A percentile compares a stretch with the other conserved stretches of the same genome.
These are phyloP conservation scores for Narthecium ossifragum DNA, from an alignment of 106 monocot genomes.

Conservation along the genomic window DNA sequence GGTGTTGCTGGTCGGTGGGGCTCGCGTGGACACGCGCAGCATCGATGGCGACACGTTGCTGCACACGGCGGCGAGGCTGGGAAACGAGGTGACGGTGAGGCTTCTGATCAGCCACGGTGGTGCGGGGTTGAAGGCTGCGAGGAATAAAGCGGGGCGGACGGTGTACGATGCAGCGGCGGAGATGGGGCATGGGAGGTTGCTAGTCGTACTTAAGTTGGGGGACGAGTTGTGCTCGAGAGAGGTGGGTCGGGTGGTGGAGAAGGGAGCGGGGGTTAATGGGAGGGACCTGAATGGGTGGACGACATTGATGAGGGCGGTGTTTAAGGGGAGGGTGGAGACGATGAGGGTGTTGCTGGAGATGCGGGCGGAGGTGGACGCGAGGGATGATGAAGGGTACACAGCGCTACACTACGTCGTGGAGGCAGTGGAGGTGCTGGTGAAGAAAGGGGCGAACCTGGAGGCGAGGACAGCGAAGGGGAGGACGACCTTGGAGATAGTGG, in stretches of 20 bases:
- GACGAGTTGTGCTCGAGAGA: constrained; percentile 13
- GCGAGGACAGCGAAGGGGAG: constrained; percentile 29
- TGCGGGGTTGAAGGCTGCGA: constrained; percentile 22
- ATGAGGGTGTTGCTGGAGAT: constrained; percentile 15
- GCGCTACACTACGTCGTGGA: constrained; percentile 30
- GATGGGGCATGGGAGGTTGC: constrained; percentile 22
- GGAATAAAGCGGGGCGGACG: constrained; percentile 31
- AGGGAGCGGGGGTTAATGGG: constrained; percentile 10
- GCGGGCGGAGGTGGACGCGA: constrained; percentile 19
- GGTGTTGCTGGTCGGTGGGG: constrained; percentile 25
- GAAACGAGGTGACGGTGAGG: constrained; percentile 33
- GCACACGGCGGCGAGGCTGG: constrained; percentile 31
- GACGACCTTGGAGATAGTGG: constrained; percentile 30
- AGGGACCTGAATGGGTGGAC: constrained; percentile 44
- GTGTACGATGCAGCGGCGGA: constrained; percentile 41
- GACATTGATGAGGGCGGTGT: constrained; percentile 28
- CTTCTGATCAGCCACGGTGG: constrained; percentile 17
- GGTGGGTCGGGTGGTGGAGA: constrained; percentile 16
- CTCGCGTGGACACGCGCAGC: constrained; percentile 22
- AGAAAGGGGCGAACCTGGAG: constrained; percentile 20
- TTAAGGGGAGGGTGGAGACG: constrained; percentile 25
- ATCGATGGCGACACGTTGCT: constrained; percentile 30
- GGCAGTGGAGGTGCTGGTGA: constrained; percentile 20
- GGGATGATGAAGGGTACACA: constrained; percentile 37
- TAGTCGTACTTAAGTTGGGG: constrained; percentile 23